Evolutionary conservation across 2,329 filamentous ascomycete species (phyloP), one percentile per base, ranked within the genome.

Genomic region (Arthrinium puccinioides): DNA sequence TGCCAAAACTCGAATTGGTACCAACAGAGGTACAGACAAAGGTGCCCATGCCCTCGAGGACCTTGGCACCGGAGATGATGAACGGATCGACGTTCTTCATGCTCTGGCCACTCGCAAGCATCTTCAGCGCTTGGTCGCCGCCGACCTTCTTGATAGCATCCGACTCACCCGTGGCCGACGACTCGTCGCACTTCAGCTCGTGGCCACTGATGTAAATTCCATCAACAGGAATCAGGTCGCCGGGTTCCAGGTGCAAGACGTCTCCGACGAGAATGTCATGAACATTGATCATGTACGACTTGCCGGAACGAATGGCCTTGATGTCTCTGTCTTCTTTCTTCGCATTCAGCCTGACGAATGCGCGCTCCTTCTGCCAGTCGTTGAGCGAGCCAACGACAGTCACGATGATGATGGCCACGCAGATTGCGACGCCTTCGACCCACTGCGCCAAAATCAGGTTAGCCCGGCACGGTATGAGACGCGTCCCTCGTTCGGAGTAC

Each of bases 141-240:
- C 64, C 56, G 1, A 68, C 76, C 60, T 84, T 84, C 57, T 76
- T 79, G 61, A 84, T 74, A 32, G 76, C 72, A 47, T 84, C 78
- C 2, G 79, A 83, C 60, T 85, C 80, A 38, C 81, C 80, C 10
- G 81, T 85, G 1, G 77, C 75, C 6, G 78, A 82, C 7, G 79
- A 82, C 55, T 85, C 80, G 48, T 84, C 80, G 46, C 79, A 84
- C 51, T 77, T 79, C 42, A 84, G 59, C 27, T 75, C 76, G 44
- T 82, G 74, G 2, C 79, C 79, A 9, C 66, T 62, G 44, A 84
- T 76, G 40, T 82, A 70, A 28, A 84, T 64, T 2, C 80, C 80
- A 49, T 85, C 80, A 3, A 76, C 79, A 0, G 80, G 78, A 31
- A 83, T 67, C 31, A 82, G 66, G 48, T 85, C 79, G 40, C 81